phyloP scores from a whole-genome alignment of 2,329 filamentous ascomycete species.

The Stagonosporopsis tanaceti region DNA sequence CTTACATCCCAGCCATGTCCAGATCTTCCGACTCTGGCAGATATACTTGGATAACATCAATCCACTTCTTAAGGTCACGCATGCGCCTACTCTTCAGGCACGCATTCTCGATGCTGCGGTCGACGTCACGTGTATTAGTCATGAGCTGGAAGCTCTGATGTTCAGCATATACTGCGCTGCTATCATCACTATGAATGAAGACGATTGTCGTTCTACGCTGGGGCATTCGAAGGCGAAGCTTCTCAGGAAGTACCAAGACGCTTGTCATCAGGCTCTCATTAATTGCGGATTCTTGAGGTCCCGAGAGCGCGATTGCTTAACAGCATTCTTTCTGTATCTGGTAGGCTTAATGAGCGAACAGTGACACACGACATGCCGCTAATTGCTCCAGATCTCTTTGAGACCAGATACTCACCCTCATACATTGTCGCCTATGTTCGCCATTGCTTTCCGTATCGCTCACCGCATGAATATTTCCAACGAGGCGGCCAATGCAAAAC shows the following conservation, averaged over 20 bases:
- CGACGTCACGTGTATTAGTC: conserved; percentile 61
- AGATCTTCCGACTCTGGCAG: conserved; percentile 77
- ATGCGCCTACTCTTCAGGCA: conserved; percentile 56
- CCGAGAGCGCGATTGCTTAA: conserved; percentile 64
- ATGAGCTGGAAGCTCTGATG: conserved; percentile 63
- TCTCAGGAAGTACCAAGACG: conserved; percentile 66
- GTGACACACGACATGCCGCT: not conserved
- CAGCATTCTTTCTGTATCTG: conserved; percentile 63
- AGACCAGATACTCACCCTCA: conserved; percentile 57
- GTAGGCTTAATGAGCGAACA: conserved; percentile 48
- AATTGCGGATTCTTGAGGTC: conserved; percentile 63
- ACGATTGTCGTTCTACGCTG: conserved; percentile 62
- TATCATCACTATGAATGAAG: conserved; percentile 62
- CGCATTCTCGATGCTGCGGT: conserved; percentile 66
- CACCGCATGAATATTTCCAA: conserved; percentile 68
- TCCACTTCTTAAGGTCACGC: conserved; percentile 40
- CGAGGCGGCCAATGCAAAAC: conserved; percentile 60
- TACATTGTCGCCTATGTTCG: conserved; percentile 63
- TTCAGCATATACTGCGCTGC: conserved; percentile 46
- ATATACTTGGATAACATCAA: conserved; percentile 65
- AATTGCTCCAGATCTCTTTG: conserved; percentile 59
- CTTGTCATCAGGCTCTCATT: conserved; percentile 67
- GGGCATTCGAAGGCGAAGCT: conserved; percentile 61
- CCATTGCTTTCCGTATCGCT: conserved; percentile 66
- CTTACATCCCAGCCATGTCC: conserved; percentile 70